Base-by-base conservation (phyloP, 345 rosid species). In the Eucalyptus pumila region DNA sequence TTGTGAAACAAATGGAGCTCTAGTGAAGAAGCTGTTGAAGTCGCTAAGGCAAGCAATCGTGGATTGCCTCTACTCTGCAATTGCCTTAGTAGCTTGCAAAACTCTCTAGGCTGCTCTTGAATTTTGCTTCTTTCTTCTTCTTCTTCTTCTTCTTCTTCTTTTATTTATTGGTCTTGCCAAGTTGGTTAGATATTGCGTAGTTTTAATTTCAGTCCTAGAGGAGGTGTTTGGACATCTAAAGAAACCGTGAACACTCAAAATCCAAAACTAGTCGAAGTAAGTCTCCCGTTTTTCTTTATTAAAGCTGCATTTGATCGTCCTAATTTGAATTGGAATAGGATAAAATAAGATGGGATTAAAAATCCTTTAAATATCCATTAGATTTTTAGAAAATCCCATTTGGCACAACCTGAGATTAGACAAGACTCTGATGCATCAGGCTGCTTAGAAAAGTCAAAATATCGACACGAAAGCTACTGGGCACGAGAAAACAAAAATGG, bases 341-440 rank as follows among this genome's bases (percentile, higher is more conserved):
- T 56, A 24, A 24, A 5, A 24, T 56, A 24, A 24, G 62, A 23
- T 56, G 6, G 27, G 0, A 23, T 56, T 19, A 52, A 8, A 52
- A 52, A 52, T 52, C 58, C 24, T 52, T 52, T 21, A 21, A 52
- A 19, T 21, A 52, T 52, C 62, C 30, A 24, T 3, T 10, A 5
- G 30, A 56, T 24, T 56, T 9, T 56, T 56, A 56, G 30, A 56
- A 56, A 56, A 56, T 24, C 2, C 1, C 30, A 56, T 30, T 60
- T 30, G 32, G 69, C 8, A 14, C 17, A 3, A 27, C 32, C 34
- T 62, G 4, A 60, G 69, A 62, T 62, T 27, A 14, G 69, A 62
- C 4, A 30, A 97, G 94, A 95, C 96, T 32, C 45, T 17, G 56
- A 23, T 87, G 85, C 92, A 95, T 15, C 94, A 91, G 86, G 91